Percentiles rank a stretch among this genome's conserved stretches.
These are phyloP conservation scores for Thelonectria blattea DNA, from an alignment of 2,329 filamentous ascomycete species.

Conservation along the genomic window DNA sequence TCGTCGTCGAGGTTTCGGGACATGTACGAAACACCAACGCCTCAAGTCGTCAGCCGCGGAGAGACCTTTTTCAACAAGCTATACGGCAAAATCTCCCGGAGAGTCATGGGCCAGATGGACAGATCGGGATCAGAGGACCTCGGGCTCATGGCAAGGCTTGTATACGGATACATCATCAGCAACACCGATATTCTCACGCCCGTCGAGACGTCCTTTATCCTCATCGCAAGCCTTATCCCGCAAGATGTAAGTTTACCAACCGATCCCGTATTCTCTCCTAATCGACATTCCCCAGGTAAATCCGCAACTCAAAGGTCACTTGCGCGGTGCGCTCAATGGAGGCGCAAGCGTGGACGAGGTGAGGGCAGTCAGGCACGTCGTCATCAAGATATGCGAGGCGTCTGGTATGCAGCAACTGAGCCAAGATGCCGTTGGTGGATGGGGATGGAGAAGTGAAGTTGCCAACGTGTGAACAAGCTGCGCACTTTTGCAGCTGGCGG, in stretches of 20 bases:
- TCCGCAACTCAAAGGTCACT: conserved; percentile 37
- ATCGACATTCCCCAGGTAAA: conserved; percentile 29
- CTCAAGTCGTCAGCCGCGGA: conserved; percentile 28
- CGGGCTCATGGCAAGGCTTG: conserved; percentile 34
- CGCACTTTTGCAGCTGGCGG: background rate
- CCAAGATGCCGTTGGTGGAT: conserved; percentile 29
- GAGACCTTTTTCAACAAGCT: conserved; percentile 33
- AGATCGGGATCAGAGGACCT: conserved; percentile 35
- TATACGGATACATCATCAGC: conserved; percentile 37
- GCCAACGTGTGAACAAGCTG: conserved; percentile 27
- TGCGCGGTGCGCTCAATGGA: conserved; percentile 36
- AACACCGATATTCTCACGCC: conserved; percentile 35
- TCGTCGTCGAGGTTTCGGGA: conserved; percentile 29
- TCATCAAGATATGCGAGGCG: conserved; percentile 37
- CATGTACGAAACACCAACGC: conserved; percentile 26
- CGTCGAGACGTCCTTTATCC: conserved; percentile 35
- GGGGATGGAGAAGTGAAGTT: conserved; percentile 39
- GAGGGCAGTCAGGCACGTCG: conserved; percentile 34
- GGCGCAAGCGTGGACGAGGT: conserved; percentile 36
- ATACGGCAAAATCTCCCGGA: conserved; percentile 36
- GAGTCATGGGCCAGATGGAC: conserved; percentile 37
- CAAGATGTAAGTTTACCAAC: conserved; percentile 31
- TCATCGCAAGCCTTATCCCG: conserved; percentile 38
- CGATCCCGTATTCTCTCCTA: background rate
- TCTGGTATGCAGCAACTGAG: conserved; percentile 33